A percentile compares a stretch with the other conserved stretches of the same genome.
Evolutionary conservation across 2,329 filamentous ascomycete species (phyloP).

Genomic region (Corynespora cassiicola): DNA sequence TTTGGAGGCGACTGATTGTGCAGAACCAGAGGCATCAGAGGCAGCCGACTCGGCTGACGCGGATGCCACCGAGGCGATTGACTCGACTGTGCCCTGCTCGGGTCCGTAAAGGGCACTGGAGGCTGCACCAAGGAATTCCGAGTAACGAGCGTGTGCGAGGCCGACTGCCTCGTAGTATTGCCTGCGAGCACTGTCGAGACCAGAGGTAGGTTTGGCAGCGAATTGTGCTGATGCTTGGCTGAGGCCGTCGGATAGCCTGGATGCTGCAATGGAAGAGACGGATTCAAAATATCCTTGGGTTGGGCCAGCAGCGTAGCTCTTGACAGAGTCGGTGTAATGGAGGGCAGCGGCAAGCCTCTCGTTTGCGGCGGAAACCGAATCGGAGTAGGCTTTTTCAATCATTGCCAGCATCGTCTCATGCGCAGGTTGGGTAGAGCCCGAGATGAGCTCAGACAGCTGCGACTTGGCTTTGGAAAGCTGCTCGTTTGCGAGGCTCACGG

Average conservation of each 20-base stretch:
- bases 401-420: constrained; percentile 74
- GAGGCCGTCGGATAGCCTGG: constrained; percentile 73
- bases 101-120: constrained; percentile 70
- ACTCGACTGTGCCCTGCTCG: constrained; percentile 41
- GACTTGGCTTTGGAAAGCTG: constrained; percentile 72
- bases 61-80: constrained; percentile 45
- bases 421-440: constrained; percentile 71
- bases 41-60: constrained; percentile 47
- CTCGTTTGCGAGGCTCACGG: constrained; percentile 69
- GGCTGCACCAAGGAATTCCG: constrained; percentile 74
- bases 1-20: constrained; percentile 51
- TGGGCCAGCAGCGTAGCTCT: constrained; percentile 48
- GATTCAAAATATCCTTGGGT: constrained; percentile 60
- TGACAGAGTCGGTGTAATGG: constrained; percentile 48
- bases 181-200: constrained; percentile 66
- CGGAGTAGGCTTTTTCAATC: constrained; percentile 71
- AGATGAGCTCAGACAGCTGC: constrained; percentile 70
- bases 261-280: constrained; percentile 72
- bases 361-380: constrained; percentile 68
- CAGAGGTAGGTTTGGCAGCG: constrained; percentile 66
- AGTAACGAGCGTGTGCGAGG: constrained; percentile 78
- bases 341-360: constrained; percentile 63
- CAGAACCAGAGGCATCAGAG: constrained; percentile 39
- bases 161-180: constrained; percentile 81
- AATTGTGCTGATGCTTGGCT: constrained; percentile 75